Evolutionary conservation across 352 stramenopile species (phyloP).

Genomic region (Achlya hypogyna): DNA sequence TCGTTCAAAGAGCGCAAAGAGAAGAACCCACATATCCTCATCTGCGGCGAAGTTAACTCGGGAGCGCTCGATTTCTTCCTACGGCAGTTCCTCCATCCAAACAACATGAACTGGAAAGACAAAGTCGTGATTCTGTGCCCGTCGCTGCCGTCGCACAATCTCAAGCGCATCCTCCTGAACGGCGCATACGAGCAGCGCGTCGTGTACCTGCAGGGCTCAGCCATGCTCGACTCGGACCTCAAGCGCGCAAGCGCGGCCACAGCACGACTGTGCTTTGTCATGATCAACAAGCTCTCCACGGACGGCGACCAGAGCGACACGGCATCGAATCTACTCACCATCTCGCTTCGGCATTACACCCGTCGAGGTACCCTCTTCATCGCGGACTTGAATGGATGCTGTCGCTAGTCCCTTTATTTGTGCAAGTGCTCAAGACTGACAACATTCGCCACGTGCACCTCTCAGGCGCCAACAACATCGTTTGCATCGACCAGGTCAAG

Average conservation of each 20-base stretch:
- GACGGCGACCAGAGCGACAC: constrained; percentile 64
- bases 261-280: constrained; percentile 62
- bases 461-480: constrained; percentile 54
- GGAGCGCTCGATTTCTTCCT: constrained; percentile 69
- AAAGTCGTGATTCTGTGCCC: constrained; percentile 72
- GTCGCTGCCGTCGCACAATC: constrained; percentile 40
- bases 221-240: constrained; percentile 63
- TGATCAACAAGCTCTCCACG: constrained; percentile 65
- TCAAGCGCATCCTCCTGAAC: constrained; percentile 57
- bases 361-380: constrained; percentile 32
- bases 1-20: constrained; percentile 49
- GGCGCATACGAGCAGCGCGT: constrained; percentile 68
- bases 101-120: constrained; percentile 44
- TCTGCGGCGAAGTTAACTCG: constrained; percentile 76
- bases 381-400: neutral
- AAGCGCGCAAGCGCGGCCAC: constrained; percentile 41
- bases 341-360: constrained; percentile 66
- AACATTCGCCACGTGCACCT: constrained; percentile 67
- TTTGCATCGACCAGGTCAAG: constrained; percentile 71
- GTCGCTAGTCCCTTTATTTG: constrained; percentile 49
- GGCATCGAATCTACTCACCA: constrained; percentile 61
- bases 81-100: constrained; percentile 61
- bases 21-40: constrained; percentile 56
- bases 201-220: constrained; percentile 67
- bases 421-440: constrained; percentile 73